These are phyloP conservation scores for Tricholoma bakamatsutake DNA, from an alignment of 768 basidiomycete genomes.

Conservation along the genomic window DNA sequence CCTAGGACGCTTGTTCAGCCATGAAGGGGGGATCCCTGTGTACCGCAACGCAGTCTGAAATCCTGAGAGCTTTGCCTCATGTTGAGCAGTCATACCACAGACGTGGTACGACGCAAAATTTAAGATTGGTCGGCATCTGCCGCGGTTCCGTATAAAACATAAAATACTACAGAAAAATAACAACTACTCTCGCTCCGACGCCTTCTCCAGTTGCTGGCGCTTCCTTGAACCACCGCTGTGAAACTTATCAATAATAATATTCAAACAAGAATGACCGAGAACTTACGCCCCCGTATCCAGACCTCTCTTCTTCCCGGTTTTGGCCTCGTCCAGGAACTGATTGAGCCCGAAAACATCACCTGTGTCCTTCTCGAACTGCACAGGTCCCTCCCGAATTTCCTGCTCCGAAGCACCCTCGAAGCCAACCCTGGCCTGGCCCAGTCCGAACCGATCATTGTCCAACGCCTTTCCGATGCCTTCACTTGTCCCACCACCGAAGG, in stretches of 20 bases:
- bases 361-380: conserved; percentile 97
- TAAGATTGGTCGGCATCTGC: background rate
- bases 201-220: conserved; percentile 62
- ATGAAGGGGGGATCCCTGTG: conserved; percentile 66
- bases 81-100: conserved; percentile 19
- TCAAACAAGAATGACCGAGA: background rate
- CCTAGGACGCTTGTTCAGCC: conserved; percentile 79
- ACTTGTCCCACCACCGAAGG: conserved; percentile 92
- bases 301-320: conserved; percentile 88
- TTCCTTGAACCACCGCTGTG: conserved; percentile 56
- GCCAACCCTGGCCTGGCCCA: conserved; percentile 79
- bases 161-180: conserved; percentile 3
- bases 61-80: conserved; percentile 39
- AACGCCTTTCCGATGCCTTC: conserved; percentile 90
- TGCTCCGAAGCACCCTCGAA: conserved; percentile 89
- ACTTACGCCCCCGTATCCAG: conserved; percentile 71
- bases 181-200: conserved; percentile 35
- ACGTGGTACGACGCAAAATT: conserved; percentile 2
- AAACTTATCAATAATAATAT: background rate
- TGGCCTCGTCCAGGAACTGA: conserved; percentile 96
- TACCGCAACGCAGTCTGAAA: conserved; percentile 57
- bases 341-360: conserved; percentile 96
- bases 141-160: background rate
- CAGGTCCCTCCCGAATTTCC: conserved; percentile 86
- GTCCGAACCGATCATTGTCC: conserved; percentile 88